These are phyloP conservation scores for Colletotrichum sp. DNA, from an alignment of 2,329 filamentous ascomycete genomes.

Conservation along the genomic window DNA sequence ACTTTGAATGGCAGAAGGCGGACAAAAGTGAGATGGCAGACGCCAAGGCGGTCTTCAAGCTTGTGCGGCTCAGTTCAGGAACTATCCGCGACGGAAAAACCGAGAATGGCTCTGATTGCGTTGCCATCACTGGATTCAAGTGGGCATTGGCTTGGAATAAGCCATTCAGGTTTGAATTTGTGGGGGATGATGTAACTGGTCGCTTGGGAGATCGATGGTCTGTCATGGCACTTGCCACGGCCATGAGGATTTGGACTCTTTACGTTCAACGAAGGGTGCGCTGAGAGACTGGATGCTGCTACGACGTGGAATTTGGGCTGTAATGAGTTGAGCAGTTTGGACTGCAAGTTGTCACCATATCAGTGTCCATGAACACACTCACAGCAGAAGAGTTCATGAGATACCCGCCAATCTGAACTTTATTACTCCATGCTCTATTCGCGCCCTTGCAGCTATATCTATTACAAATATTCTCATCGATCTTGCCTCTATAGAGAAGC, in stretches of 20 bases:
- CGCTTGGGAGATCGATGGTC: not conserved
- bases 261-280: not conserved
- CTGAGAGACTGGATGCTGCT: not conserved
- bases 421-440: not conserved
- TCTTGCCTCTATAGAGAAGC: not conserved
- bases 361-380: not conserved
- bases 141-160: not conserved
- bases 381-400: not conserved
- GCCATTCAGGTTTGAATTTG: not conserved
- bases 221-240: not conserved
- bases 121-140: not conserved
- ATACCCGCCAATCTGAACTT: not conserved
- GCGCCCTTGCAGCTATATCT: not conserved
- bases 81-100: not conserved
- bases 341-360: not conserved
- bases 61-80: not conserved
- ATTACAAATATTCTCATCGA: not conserved
- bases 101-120: not conserved
- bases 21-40: not conserved
- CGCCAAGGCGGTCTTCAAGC: not conserved
- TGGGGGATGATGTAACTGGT: not conserved
- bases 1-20: not conserved
- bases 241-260: not conserved
- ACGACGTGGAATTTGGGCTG: not conserved
- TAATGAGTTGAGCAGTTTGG: not conserved